Evolutionary conservation across 108 stramenopile genomes (phyloP), one percentile per base, ranked within the genome.

Genomic region (Nitzschia inconspicua): DNA sequence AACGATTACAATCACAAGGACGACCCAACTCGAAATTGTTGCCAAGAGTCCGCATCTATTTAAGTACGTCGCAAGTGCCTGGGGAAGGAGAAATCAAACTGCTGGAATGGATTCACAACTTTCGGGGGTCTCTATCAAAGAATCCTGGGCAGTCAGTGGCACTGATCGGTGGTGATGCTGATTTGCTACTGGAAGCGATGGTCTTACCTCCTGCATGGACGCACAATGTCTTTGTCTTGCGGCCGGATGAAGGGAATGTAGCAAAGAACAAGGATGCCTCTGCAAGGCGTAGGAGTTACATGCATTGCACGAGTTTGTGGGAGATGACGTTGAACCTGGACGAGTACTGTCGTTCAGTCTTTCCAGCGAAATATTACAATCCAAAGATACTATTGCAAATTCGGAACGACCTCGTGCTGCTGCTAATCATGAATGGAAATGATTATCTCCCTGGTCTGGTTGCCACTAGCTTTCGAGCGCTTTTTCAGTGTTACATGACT

Each of bases 1-100:
- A 84, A 52, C 48, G 71, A 30, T 46, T 94, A 20, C 61, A 78
- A 9, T 41, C 47, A 32, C 66, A 51, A 16, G 20, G 68, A 32
- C 48, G 53, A 37, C 70, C 64, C 4, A 20, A 37, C 47, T 30
- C 29, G 18, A 65, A 49, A 59, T 39, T 66, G n/a, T 28, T 54
- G 2, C 57, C 59, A 14, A 67, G 60, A 9, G 79, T 89, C 2
- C 72, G 59, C 57, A 79, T 93, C 32, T 94, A 88, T 53, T 65
- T 96, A 10, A 77, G 68, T 26, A 74, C 92, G 9, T 86, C 87
- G 19, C 52, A 49, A 47, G 86, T 88, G 22, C 78, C 85, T 29
- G 95, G 95, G 23, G 95, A 96, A 68, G 95, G 95, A 41, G 95
- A 96, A 65, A 75, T 93, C 25, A 96, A 96, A 67, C 49, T 94